Conservation (phyloP, 2,329 filamentous ascomycete genomes). For the Sclerotinia sclerotiorum region DNA sequence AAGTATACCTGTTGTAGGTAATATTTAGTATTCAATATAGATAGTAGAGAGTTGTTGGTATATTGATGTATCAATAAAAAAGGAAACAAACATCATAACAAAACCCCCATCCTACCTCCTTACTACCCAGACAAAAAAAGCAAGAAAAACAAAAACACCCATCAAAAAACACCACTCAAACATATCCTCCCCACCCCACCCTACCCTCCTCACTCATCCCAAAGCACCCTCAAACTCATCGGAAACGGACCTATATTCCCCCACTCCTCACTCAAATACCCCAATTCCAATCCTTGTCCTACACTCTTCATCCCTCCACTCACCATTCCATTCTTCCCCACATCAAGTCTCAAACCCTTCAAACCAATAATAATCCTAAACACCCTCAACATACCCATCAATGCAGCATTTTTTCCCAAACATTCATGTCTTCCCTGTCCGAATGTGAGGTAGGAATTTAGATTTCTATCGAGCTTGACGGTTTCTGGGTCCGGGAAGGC, state of each 20-base stretch:
- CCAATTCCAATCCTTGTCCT: constrained; percentile 28
- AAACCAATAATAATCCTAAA: constrained; percentile 36
- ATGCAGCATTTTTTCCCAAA: constrained; percentile 63
- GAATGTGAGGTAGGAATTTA: constrained; percentile 64
- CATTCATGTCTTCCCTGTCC: constrained; percentile 61
- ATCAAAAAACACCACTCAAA: no score
- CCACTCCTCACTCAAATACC: constrained; percentile 68
- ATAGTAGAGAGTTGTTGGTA: no score
- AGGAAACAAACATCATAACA: no score
- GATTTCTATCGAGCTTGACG: constrained; percentile 61
- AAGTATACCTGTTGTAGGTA: no score
- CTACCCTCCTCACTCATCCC: constrained; percentile 32
- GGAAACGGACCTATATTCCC: constrained; percentile 55
- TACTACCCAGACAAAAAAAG: no score
- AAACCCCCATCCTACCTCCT: no score
- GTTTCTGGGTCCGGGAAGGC: constrained; percentile 60
- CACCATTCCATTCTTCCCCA: constrained; percentile 41
- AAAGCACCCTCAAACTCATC: constrained; percentile 38
- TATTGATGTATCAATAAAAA: no score
- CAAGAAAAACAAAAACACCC: no score
- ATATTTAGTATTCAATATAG: no score
- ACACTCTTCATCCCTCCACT: constrained; percentile 34
- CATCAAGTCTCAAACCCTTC: constrained; percentile 28
- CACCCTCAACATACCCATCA: constrained; percentile 57
- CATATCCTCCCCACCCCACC: no score